These are phyloP conservation scores for Balamuthia mandrillaris DNA, from an alignment of 208 protist species.

Conservation along the genomic window DNA sequence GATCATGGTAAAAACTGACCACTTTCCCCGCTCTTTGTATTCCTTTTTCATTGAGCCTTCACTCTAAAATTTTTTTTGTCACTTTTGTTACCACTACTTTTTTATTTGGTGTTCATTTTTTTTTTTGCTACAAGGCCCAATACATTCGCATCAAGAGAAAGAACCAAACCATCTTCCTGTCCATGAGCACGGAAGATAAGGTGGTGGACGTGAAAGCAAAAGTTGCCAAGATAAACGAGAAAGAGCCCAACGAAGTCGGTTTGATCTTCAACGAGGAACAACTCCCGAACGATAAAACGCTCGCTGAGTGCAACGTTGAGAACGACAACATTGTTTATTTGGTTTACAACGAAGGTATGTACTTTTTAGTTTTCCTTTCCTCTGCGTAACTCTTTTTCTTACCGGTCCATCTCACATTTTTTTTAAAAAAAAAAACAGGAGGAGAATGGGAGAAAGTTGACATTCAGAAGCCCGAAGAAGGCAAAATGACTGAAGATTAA, in stretches of 20 bases:
- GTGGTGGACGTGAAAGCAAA: conserved; percentile 15
- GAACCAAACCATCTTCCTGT: conserved; percentile 39
- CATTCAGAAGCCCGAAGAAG: conserved; percentile 31
- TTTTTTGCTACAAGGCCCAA: not conserved
- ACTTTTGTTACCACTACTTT: too few species aligned
- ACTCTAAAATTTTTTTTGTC: too few species aligned
- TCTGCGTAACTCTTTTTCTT: not conserved
- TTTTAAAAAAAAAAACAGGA: not conserved
- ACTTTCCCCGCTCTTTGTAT: too few species aligned
- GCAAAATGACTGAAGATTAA: conserved; percentile 21
- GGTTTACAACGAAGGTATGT: conserved; percentile 35
- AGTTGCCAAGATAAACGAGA: conserved; percentile 29
- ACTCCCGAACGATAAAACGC: conserved; percentile 9
- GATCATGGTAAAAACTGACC: too few species aligned
- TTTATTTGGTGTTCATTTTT: too few species aligned
- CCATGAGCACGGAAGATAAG: conserved; percentile 5
- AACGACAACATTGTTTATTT: conserved; percentile 36
- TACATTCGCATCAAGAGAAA: conserved; percentile 38
- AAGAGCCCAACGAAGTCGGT: not conserved
- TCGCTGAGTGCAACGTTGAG: conserved; percentile 33
- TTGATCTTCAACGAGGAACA: conserved; percentile 32
- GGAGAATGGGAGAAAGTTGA: conserved; percentile 29
- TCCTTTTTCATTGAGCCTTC: too few species aligned
- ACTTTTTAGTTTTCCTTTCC: not conserved
- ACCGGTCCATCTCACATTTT: not conserved